Conservation (phyloP, 1,284 basidiomycete species). For the Inonotus obliquus region DNA sequence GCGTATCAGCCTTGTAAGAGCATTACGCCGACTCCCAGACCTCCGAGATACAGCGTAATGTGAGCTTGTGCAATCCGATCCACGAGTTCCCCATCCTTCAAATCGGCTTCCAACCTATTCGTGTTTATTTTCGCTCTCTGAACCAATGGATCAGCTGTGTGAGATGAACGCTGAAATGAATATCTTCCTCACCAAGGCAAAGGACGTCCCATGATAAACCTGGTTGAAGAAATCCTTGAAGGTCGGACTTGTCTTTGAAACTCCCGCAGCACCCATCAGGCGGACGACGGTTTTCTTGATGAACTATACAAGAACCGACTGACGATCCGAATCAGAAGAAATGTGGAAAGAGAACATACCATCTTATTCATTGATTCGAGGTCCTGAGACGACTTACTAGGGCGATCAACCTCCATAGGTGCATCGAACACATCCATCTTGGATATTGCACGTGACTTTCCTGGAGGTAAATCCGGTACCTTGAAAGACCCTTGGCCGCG, state of each 20-base stretch:
- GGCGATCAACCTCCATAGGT: conserved; percentile 20
- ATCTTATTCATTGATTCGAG: conserved; percentile 41
- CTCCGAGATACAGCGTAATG: conserved; percentile 24
- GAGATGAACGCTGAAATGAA: background rate
- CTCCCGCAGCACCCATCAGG: conserved; percentile 36
- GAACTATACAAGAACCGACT: conserved; percentile 27
- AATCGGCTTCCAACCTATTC: conserved; percentile 16
- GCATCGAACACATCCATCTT: conserved; percentile 49
- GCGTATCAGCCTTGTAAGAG: conserved; percentile 3
- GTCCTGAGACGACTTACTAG: background rate
- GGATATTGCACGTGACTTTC: conserved; percentile 23
- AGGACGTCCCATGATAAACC: conserved; percentile 49
- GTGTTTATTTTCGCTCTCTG: conserved; percentile 21
- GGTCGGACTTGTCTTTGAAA: conserved; percentile 53
- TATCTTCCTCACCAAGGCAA: conserved; percentile 44
- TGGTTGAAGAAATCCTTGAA: conserved; percentile 54
- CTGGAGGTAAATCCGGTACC: conserved; percentile 30
- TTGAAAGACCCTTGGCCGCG: conserved; percentile 31
- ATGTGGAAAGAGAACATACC: conserved; percentile 33
- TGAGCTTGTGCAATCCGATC: conserved; percentile 23
- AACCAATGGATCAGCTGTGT: too few species aligned
- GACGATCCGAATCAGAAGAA: conserved; percentile 13
- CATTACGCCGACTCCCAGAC: conserved; percentile 17
- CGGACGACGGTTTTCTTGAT: conserved; percentile 40
- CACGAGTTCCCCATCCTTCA: conserved; percentile 7